Percentiles rank a stretch among this genome's conserved stretches.
These are phyloP conservation scores for Poa annua DNA, from an alignment of 176 grass and related monocot genomes.

Conservation along the genomic window DNA sequence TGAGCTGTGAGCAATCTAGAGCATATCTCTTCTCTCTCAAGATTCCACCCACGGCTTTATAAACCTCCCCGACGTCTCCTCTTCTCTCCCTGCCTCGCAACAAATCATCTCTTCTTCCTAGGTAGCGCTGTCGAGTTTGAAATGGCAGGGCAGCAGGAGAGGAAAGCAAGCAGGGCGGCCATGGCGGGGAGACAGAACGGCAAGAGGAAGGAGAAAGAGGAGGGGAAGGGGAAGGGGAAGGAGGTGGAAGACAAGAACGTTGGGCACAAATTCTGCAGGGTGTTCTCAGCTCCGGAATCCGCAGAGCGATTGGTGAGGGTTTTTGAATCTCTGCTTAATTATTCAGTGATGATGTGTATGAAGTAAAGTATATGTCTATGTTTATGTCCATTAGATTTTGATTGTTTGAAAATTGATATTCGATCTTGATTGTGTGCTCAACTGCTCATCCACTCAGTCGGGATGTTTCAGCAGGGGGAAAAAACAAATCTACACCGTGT, in stretches of 20 bases:
- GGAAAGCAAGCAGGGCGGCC: background rate
- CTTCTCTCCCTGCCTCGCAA: background rate
- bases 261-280: background rate
- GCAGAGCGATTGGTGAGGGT: constrained; percentile 43
- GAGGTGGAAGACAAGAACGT: background rate
- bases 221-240: background rate
- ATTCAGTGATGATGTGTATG: background rate
- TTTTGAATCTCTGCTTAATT: background rate
- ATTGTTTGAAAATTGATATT: background rate
- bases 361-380: background rate
- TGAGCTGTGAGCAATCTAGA: background rate
- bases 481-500: background rate
- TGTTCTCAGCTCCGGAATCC: constrained; percentile 26
- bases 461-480: background rate
- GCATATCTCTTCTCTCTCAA: background rate
- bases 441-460: background rate
- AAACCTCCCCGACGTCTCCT: constrained; percentile 1
- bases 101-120: background rate
- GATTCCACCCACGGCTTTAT: background rate
- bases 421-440: background rate
- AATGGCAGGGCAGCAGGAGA: background rate
- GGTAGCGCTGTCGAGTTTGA: background rate
- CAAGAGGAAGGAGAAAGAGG: background rate
- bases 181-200: background rate
- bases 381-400: background rate